phyloP scores from a whole-genome alignment of 208 protist genomes.

The Acanthamoeba rhysodes region DNA sequence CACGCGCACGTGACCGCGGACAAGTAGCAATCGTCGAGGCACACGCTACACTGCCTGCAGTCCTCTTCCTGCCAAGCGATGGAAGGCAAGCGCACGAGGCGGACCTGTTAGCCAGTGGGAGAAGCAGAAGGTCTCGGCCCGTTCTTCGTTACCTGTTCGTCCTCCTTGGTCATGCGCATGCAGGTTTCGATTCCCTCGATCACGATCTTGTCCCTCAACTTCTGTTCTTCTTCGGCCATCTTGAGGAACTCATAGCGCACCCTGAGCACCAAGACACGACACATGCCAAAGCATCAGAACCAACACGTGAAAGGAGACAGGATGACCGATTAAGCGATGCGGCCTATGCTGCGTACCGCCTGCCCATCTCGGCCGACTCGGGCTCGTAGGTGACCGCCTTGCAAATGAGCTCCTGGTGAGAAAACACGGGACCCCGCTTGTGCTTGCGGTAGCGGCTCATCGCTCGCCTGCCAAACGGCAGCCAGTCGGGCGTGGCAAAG shows the following conservation, averaged over 20 bases:
- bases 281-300: background rate
- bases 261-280: background rate
- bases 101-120: background rate
- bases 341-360: background rate
- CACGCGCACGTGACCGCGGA: slow-evolving; percentile 68
- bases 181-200: slow-evolving; percentile 65
- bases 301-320: background rate
- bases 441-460: slow-evolving; percentile 64
- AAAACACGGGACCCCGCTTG: slow-evolving; percentile 62
- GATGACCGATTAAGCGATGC: background rate
- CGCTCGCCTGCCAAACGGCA: slow-evolving; percentile 81
- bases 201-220: slow-evolving; percentile 72
- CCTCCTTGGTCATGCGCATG: slow-evolving; percentile 69
- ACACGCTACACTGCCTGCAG: slow-evolving; percentile 34
- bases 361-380: slow-evolving; percentile 63
- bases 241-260: slow-evolving; percentile 56
- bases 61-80: background rate
- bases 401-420: slow-evolving; percentile 76
- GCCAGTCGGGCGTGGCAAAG: slow-evolving; percentile 88
- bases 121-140: background rate
- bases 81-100: too few species aligned
- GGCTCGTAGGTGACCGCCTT: slow-evolving; percentile 71
- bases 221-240: slow-evolving; percentile 71
- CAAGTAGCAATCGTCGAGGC: slow-evolving; percentile 58
- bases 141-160: slow-evolving; percentile 1